phyloP scores from a whole-genome alignment of 164 flowering plant genomes.

The Magnolia officinalis region DNA sequence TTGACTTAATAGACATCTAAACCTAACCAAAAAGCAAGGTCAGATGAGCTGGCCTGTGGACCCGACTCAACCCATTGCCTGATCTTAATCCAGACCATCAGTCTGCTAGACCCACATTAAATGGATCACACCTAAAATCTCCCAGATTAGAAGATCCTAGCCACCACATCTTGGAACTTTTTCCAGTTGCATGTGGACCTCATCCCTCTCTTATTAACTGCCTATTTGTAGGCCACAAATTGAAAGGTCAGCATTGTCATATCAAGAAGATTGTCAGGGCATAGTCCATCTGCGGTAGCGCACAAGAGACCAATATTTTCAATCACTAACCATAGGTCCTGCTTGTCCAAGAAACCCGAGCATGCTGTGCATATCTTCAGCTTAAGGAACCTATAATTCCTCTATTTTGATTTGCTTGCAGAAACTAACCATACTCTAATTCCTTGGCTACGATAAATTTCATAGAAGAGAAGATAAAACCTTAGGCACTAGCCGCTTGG shows the following conservation, averaged over 20 bases:
- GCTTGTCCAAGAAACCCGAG: background rate
- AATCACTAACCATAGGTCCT: background rate
- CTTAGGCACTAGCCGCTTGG: conserved; percentile 43
- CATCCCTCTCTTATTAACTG: background rate
- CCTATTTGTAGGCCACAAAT: background rate
- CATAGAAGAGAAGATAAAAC: conserved; percentile 14
- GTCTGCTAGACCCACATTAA: background rate
- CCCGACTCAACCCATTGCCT: background rate
- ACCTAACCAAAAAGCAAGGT: background rate
- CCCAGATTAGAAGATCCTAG: background rate
- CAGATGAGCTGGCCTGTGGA: background rate
- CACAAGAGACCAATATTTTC: background rate
- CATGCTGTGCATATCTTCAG: background rate
- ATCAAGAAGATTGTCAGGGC: background rate
- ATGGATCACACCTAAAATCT: background rate
- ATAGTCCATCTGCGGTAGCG: no score
- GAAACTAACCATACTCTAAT: background rate
- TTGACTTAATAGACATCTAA: background rate
- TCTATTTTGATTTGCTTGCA: background rate
- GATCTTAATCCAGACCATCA: background rate
- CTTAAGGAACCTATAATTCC: background rate
- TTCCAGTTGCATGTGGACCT: no score
- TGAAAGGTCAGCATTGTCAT: background rate
- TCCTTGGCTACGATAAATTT: background rate
- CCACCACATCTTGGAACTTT: background rate